Evolutionary conservation across 2,329 filamentous ascomycete genomes (phyloP).

Genomic region (Fusarium protoensiforme): DNA sequence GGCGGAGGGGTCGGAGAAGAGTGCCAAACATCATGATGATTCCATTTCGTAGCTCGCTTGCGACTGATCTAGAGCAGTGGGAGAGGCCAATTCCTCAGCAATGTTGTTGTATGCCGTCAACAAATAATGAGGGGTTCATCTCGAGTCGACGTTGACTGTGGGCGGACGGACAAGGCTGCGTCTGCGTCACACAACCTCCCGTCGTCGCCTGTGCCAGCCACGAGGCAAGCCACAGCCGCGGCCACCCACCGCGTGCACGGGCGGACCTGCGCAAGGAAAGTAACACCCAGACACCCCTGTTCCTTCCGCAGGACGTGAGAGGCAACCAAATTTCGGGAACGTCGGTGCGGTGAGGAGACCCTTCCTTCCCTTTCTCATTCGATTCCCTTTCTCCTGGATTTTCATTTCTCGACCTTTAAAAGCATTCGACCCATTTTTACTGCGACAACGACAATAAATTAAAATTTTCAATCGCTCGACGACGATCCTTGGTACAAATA

Average conservation of each 20-base stretch:
- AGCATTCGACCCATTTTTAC: not conserved
- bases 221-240: conserved; percentile 26
- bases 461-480: not conserved
- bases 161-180: conserved; percentile 17
- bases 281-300: not conserved
- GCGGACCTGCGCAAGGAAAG: not conserved
- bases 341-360: conserved; percentile 34
- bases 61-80: not conserved
- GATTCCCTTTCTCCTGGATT: conserved; percentile 27
- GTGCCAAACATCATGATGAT: conserved; percentile 11
- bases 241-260: not conserved
- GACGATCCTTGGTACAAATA: not conserved
- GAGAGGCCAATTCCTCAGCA: not conserved
- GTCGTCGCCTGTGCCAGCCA: conserved; percentile 24
- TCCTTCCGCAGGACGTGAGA: not conserved
- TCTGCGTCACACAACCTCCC: not conserved
- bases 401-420: not conserved
- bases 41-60: not conserved
- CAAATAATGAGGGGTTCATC: not conserved
- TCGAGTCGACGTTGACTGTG: conserved; percentile 12
- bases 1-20: conserved; percentile 17
- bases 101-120: not conserved
- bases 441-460: not conserved
- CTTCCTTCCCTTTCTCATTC: conserved; percentile 15
- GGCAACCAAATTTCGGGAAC: conserved; percentile 35